A percentile compares a stretch with the other conserved stretches of the same genome.
These are phyloP conservation scores for Neolentinus lepideus DNA, from an alignment of 1,284 basidiomycete species.

Conservation along the genomic window DNA sequence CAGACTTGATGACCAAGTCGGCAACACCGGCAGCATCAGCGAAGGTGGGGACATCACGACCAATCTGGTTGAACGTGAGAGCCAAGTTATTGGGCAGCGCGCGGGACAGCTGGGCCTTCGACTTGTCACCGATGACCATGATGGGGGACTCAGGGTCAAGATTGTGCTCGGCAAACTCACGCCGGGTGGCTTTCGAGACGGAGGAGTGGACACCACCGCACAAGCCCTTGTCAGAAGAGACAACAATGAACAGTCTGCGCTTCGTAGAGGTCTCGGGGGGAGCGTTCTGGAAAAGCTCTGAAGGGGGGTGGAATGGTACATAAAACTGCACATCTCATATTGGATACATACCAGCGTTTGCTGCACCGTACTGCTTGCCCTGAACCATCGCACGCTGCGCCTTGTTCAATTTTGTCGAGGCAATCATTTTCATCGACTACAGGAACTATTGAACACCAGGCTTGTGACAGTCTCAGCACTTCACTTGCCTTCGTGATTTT, in stretches of 20 bases:
- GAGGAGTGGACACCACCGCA: slow-evolving; percentile 99
- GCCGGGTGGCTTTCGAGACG: slow-evolving; percentile 85
- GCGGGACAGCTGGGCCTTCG: slow-evolving; percentile 88
- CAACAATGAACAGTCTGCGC: slow-evolving; percentile 85
- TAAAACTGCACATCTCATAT: slow-evolving; percentile 1
- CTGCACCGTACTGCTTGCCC: slow-evolving; percentile 91
- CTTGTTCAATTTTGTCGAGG: slow-evolving; percentile 94
- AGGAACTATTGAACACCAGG: neutral
- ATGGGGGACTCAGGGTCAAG: slow-evolving; percentile 61
- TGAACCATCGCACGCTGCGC: slow-evolving; percentile 92
- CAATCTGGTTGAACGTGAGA: slow-evolving; percentile 96
- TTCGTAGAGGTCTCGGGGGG: slow-evolving; percentile 52
- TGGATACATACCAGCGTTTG: slow-evolving; percentile 77
- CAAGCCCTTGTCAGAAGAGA: slow-evolving; percentile 98
- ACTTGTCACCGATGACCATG: slow-evolving; percentile 95
- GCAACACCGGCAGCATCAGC: slow-evolving; percentile 92
- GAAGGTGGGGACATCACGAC: slow-evolving; percentile 95
- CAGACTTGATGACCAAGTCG: slow-evolving; percentile 86
- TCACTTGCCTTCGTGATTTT: slow-evolving; percentile 93
- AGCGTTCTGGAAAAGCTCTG: slow-evolving; percentile 79
- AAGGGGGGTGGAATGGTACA: neutral
- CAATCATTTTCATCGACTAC: slow-evolving; percentile 99
- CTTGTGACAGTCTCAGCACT: neutral
- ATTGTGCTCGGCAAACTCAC: slow-evolving; percentile 46
- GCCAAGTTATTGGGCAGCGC: slow-evolving; percentile 61